Base-by-base conservation (phyloP, 768 basidiomycete genomes). In the Jaapia argillacea region DNA sequence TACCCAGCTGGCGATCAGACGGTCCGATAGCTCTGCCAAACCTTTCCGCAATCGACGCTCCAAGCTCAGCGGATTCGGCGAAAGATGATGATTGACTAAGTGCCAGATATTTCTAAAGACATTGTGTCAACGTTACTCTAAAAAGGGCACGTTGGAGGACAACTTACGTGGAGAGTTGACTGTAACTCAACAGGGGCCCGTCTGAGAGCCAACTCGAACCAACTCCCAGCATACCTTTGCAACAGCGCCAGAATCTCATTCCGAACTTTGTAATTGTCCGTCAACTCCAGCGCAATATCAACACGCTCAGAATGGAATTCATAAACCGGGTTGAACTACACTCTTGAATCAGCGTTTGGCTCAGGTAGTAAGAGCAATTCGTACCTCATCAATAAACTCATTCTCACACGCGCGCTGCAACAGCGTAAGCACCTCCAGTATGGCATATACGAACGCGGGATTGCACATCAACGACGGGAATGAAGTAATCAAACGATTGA, bases 381-480 rank as follows among this genome's bases (percentile, higher is more conserved):
- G 42, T 49, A 88, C 92, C 77, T 98, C 94, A 62, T 97, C 90
- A 3, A 76, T 65, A 52, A 79, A 90, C 64, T 96, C 90, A 48
- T 90, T 85, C 60, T 97, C 89, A 54, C 88, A 90, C 1, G 90
- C 81, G 39, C 80, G 75, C 46, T 91, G 78, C 49, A 98, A 66
- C 6, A 97, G 69, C 0, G 96, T 97, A 46, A 99, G 70, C 36
- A 89, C 82, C 55, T 99, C 94, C 28, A 98, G 69, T 39, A 97
- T 84, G 28, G 87, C 79, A 51, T 84, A 91, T 4, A 98, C 85
- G 10, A 98, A 72, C 6, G 80, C 71, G 3, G 82, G 76, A 54
- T 93, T 85, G 61, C 94, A 98, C 77, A 96, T 85, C 40, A 99
- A 67, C 12, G 92, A 91, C 2, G 96, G 92, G 62, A 97, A 97